phyloP scores from a whole-genome alignment of 2,329 filamentous ascomycete genomes.

The Ilyonectria sp. region DNA sequence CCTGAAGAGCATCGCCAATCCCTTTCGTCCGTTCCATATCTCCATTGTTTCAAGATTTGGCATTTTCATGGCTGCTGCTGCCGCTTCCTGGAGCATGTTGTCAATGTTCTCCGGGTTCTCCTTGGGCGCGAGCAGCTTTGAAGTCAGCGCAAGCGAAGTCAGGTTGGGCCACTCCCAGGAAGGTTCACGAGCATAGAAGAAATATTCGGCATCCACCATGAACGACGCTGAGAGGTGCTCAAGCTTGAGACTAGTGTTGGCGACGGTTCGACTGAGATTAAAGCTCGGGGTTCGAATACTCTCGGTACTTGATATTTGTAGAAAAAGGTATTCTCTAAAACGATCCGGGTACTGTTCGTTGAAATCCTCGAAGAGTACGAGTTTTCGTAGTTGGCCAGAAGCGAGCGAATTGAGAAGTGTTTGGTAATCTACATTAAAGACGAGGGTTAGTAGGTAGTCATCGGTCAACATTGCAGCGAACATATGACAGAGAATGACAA shows the following conservation, averaged over 20 bases:
- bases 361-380: slow-evolving; percentile 23
- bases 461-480: not conserved
- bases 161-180: slow-evolving; percentile 45
- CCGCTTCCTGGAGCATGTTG: slow-evolving; percentile 46
- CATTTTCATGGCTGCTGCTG: slow-evolving; percentile 47
- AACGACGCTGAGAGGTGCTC: slow-evolving; percentile 49
- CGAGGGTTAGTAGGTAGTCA: not conserved
- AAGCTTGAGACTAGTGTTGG: slow-evolving; percentile 48
- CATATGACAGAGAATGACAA: not conserved
- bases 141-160: slow-evolving; percentile 48
- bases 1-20: slow-evolving; percentile 44
- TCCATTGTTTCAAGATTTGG: slow-evolving; percentile 51
- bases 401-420: not conserved
- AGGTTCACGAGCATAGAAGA: slow-evolving; percentile 35
- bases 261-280: slow-evolving; percentile 44
- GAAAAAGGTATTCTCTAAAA: too few relatives aligned
- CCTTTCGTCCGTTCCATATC: slow-evolving; percentile 51
- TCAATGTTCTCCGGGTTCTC: slow-evolving; percentile 31
- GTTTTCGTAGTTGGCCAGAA: slow-evolving; percentile 11
- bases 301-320: not conserved
- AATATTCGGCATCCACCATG: slow-evolving; percentile 48
- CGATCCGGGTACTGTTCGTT: slow-evolving; percentile 15
- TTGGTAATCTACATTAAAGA: not conserved
- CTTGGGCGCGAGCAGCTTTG: slow-evolving; percentile 41
- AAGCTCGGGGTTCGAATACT: slow-evolving; percentile 38